Base-by-base conservation (phyloP, 352 stramenopile species). In the Phytopythium helicoides region DNA sequence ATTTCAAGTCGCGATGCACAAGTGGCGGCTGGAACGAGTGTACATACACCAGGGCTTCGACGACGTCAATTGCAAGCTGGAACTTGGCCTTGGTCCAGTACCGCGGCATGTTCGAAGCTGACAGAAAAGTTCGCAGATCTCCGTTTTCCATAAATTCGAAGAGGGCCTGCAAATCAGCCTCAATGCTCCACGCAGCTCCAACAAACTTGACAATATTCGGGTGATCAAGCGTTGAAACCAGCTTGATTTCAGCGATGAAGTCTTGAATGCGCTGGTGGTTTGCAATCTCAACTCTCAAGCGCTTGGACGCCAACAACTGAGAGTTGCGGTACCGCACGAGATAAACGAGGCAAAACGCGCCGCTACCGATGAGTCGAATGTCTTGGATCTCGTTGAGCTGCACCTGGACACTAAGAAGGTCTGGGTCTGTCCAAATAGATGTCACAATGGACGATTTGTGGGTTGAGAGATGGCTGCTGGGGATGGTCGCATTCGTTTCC, bases 101-200 rank as follows among this genome's bases (percentile, higher is more conserved):
- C 22, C 42, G 48, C 6, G 53, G 38, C 18, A 58, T 54, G 10
- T 49, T 50, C 16, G 53, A 48, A 8, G 39, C 58, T 16, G 54
- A 47, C 28, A 88, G 51, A 23, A 73, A 74, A 16, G 57, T 54
- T 14, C 64, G 58, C 42, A 89, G 38, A 47, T 80, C 76, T 31
- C 73, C 75, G 39, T 69, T 67, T 33, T 76, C 64, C 73, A 84
- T 73, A 56, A 81, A 87, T 56, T 89, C 75, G 45, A 76, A 82
- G 1, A 89, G 55, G 15, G 64, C 77, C 34, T 84, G 69, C 1
- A 88, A 54, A 46, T 86, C 74, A 9, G 61, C 62, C 36, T 75
- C 65, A 39, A 66, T 66, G 0, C 66, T 82, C 73, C 76, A 87
- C 25, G 72, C 64, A 10, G 75, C 73, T n/a, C 76, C 76, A 9